Percentiles rank a stretch among this genome's conserved stretches.
phyloP scores from a whole-genome alignment of 2,329 filamentous ascomycete species.

The Diaporthe batatas region DNA sequence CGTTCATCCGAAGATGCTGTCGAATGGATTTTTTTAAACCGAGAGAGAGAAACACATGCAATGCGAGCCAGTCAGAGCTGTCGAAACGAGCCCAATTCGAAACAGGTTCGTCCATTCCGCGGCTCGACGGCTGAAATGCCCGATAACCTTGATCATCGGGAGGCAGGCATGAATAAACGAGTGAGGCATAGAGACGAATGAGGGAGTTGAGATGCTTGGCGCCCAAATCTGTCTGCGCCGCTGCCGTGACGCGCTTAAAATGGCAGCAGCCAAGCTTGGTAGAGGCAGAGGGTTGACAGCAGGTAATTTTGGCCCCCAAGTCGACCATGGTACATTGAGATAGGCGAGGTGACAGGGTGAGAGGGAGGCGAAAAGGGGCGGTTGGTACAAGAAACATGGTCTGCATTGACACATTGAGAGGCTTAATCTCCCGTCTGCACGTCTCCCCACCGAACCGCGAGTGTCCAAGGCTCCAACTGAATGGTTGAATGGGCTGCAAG shows the following conservation, averaged over 20 bases:
- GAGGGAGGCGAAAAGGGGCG: slow-evolving; percentile 7
- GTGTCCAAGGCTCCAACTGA: background rate
- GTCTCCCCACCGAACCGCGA: slow-evolving; percentile 11
- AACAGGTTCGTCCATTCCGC: slow-evolving; percentile 24
- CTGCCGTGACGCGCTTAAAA: background rate
- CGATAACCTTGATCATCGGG: background rate
- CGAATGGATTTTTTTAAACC: slow-evolving; percentile 13
- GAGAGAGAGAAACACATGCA: slow-evolving; percentile 15
- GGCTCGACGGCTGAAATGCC: slow-evolving; percentile 18
- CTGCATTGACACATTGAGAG: slow-evolving; percentile 29
- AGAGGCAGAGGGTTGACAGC: background rate
- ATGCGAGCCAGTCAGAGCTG: slow-evolving; percentile 24
- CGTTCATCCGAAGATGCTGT: slow-evolving; percentile 33
- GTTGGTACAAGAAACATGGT: background rate
- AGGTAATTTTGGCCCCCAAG: background rate
- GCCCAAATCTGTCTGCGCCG: background rate
- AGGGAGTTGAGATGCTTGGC: background rate
- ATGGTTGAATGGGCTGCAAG: slow-evolving; percentile 12
- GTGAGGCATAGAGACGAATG: slow-evolving; percentile 2
- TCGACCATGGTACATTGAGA: background rate
- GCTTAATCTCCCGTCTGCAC: slow-evolving; percentile 22
- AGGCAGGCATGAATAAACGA: background rate
- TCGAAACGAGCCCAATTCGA: slow-evolving; percentile 25
- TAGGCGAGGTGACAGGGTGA: slow-evolving; percentile 4
- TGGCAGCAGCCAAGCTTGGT: background rate